phyloP scores from a whole-genome alignment of 345 rosid genomes.

The Ceriops zippeliana region DNA sequence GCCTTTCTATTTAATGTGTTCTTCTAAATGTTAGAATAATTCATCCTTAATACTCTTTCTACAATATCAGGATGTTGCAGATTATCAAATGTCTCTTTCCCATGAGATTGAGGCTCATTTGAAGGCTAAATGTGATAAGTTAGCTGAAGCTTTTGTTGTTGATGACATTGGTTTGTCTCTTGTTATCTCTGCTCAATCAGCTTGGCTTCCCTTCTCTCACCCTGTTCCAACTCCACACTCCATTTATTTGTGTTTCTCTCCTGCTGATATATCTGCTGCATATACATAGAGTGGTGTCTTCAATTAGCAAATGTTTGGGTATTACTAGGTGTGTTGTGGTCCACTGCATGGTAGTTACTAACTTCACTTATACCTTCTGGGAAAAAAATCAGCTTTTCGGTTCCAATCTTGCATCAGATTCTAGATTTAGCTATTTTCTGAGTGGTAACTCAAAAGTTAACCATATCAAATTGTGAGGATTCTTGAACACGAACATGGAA shows the following conservation, averaged over 20 bases:
- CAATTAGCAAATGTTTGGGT: not conserved
- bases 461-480: not conserved
- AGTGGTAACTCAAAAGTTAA: not conserved
- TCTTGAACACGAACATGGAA: not conserved
- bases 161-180: conserved; percentile 74
- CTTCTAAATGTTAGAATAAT: not conserved
- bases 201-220: not conserved
- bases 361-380: not conserved
- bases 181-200: not conserved
- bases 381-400: not conserved
- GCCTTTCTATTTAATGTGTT: not conserved
- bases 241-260: not conserved
- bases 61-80: conserved; percentile 66
- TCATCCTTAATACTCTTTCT: conserved; percentile 1
- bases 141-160: conserved; percentile 78
- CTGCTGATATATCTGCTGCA: not conserved
- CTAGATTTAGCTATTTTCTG: not conserved
- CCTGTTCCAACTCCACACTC: not conserved
- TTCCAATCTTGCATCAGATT: not conserved
- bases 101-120: conserved; percentile 78
- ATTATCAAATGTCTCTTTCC: conserved; percentile 76
- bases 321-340: not conserved
- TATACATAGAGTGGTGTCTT: not conserved
- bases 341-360: not conserved
- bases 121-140: conserved; percentile 80